These are phyloP conservation scores for Citrus sinensis DNA, from an alignment of 345 rosid species.

Conservation along the genomic window DNA sequence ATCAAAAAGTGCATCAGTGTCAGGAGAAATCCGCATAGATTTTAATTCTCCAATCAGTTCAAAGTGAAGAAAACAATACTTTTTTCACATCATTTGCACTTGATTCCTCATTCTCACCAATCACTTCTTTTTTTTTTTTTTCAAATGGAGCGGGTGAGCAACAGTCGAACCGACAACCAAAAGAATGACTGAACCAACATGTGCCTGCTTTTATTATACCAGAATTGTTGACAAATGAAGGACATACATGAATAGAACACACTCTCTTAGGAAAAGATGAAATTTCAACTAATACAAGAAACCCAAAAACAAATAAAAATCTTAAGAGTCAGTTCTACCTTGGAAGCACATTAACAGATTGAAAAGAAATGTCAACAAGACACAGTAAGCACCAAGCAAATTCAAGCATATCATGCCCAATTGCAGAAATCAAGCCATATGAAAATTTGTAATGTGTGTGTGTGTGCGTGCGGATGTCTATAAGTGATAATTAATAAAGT, in stretches of 20 bases:
- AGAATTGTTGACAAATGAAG: too few species aligned
- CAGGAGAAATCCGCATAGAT: not conserved
- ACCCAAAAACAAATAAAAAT: not conserved
- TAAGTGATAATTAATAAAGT: not conserved
- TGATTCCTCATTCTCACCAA: not conserved
- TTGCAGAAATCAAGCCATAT: not conserved
- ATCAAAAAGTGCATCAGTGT: constrained; percentile 3
- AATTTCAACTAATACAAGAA: not conserved
- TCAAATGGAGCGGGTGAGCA: too few species aligned
- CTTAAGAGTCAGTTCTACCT: not conserved
- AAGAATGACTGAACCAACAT: not conserved
- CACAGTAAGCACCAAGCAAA: not conserved
- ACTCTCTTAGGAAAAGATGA: not conserved
- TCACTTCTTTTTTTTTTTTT: not conserved
- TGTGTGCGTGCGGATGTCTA: too few species aligned
- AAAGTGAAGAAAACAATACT: not conserved
- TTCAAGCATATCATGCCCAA: not conserved
- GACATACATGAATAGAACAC: not conserved
- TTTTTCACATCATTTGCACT: constrained; percentile 9
- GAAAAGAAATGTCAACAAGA: too few species aligned
- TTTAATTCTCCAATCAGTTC: constrained; percentile 11
- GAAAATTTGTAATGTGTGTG: not conserved
- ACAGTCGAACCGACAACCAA: not conserved
- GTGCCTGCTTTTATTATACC: not conserved
- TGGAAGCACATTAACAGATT: too few species aligned